Evolutionary conservation across 179 eudicot species (phyloP), one percentile per base, ranked within the genome.

Genomic region (Sideroxylon spinosum): DNA sequence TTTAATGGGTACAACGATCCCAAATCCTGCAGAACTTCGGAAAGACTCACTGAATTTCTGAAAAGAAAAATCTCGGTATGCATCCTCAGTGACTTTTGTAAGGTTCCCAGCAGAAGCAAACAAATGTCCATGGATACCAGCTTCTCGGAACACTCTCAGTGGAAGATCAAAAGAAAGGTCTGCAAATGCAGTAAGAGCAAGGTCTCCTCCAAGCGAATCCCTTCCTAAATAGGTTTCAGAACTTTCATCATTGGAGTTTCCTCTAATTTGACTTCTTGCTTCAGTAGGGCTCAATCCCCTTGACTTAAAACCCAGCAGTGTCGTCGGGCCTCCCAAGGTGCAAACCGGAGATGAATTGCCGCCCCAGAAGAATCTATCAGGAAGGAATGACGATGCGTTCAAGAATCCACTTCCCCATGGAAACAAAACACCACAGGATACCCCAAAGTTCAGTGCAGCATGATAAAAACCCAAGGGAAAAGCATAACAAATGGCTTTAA

Each of bases 81-180:
- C 88, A 73, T 88, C 86, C 81, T 92, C 92, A 2, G 95, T 83
- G 49, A 94, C 78, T 78, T 87, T 91, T 78, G 85, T 81, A 62
- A 94, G 87, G 85, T 94, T 94, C 62, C 98, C 98, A 67, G 96
- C 79, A 81, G 86, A 87, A 76, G 91, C 97, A 86, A 94, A 94
- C 6, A 83, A 32, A 74, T 94, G 98, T 53, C 91, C 98, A 77
- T 92, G 96, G 60, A 94, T 90, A 57, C 97, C 97, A 63, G 96
- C 89, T 75, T 92, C 93, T 82, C 84, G 89, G 69, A 94, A 80
- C 62, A 92, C 88, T 73, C 76, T 90, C 68, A 91, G 62, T 7
- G 98, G 98, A 28, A 94, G 87, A 84, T 94, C 94, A 71, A 94
- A 94, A 59, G 97, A 92, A 73, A 94, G 90, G 77, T 94, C 98